Base-by-base conservation (phyloP, 2,329 filamentous ascomycete species). In the Epichloe bromicola region DNA sequence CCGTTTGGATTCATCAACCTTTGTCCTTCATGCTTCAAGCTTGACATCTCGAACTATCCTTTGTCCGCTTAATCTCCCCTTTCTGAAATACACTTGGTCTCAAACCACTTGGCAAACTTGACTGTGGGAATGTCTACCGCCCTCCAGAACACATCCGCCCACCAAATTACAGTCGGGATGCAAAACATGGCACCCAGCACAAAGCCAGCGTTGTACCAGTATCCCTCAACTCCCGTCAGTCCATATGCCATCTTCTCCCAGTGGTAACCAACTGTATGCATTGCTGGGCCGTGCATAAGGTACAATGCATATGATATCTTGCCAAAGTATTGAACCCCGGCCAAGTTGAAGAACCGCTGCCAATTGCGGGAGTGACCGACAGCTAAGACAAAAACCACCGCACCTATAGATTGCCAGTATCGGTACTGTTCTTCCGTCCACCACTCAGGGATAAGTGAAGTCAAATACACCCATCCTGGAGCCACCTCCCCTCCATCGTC, bases 281-380 rank as follows among this genome's bases (percentile, higher is more conserved):
- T 70, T 2, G 74, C 70, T 3, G 76, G 74, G 1, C 78, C 76
- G 59, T 83, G 79, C 67, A 81, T 74, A 14, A 83, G 70, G 61
- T 83, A 83, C 26, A 83, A 60, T 47, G 76, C 73, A 59, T 79
- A 83, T 49, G 76, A 80, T 56, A 82, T 74, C 59, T 74, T 74
- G 53, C 79, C 79, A 5, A 82, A 65, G 62, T 82, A 82, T 59
- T 80, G 77, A 3, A 79, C 67, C 15, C 70, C 57, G 2, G 64
- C 58, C 1, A 67, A 65, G 58, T 74, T 74, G 63, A 81, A 79
- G 51, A 79, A 65, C 17, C 65, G 63, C 58, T 75, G 74, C 67
- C 76, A 74, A 4, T 59, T 63, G 2, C 63, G 60, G 4, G 72
- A 73, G 50, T 73, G 70, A 23, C 72, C 69, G 17, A 76, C 72